Evolutionary conservation across 83 land plant species (phyloP).

Genomic region (Isoetes engelmannii): DNA sequence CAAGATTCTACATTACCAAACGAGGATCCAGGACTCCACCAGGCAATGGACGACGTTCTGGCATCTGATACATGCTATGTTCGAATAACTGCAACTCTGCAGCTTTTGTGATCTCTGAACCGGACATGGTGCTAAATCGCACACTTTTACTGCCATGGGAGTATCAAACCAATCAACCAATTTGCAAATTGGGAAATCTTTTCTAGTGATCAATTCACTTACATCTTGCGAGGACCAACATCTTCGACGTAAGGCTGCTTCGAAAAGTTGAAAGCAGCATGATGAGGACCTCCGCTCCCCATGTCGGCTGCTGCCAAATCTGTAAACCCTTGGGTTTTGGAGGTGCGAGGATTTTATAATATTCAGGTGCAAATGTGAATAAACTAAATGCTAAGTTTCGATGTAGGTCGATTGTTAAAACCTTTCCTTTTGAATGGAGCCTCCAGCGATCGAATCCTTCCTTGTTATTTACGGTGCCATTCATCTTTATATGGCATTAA

Average conservation of each 20-base stretch:
- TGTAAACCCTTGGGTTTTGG: no score
- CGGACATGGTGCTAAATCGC: conserved; percentile 51
- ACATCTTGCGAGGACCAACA: conserved; percentile 69
- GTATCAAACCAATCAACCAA: background rate
- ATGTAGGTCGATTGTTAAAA: no score
- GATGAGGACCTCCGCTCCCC: no score
- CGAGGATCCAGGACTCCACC: conserved; percentile 59
- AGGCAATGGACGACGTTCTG: conserved; percentile 32
- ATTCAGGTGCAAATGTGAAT: no score
- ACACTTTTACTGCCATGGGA: conserved; percentile 59
- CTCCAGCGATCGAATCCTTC: no score
- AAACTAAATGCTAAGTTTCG: no score
- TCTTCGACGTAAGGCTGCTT: conserved; percentile 66
- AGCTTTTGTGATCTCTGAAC: conserved; percentile 48
- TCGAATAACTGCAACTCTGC: conserved; percentile 59
- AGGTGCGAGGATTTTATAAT: no score
- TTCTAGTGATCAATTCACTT: background rate
- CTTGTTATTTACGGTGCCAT: no score
- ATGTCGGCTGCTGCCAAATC: no score
- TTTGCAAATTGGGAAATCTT: background rate
- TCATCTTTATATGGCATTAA: no score
- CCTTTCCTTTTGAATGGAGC: no score
- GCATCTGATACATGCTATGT: conserved; percentile 39
- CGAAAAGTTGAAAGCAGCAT: conserved; percentile 40
- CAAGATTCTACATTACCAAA: conserved; percentile 38